Conservation (phyloP, 73 alveolate genomes). For the Tetrahymena elliotti region DNA sequence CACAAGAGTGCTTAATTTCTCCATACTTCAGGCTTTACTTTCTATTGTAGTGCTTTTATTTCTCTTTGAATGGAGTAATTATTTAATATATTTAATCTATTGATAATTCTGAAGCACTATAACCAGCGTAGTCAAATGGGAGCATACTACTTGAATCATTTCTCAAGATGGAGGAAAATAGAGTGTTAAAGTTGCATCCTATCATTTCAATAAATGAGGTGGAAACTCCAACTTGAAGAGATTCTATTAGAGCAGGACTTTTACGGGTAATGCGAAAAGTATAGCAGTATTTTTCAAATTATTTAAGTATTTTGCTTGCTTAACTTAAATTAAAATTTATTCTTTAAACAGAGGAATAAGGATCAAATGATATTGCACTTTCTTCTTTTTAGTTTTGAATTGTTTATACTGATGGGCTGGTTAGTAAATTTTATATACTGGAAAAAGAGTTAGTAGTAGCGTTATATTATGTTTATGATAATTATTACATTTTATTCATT, state of each 20-base stretch:
- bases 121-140: neutral
- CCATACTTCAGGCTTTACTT: neutral
- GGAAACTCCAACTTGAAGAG: neutral
- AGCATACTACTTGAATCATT: neutral
- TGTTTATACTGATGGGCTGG: neutral
- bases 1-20: neutral
- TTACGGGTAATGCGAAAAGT: neutral
- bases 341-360: neutral
- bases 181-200: neutral
- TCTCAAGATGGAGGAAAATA: neutral
- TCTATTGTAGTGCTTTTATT: neutral
- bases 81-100: neutral
- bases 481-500: neutral
- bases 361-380: neutral
- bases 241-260: neutral
- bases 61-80: neutral
- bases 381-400: neutral
- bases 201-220: neutral
- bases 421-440: neutral
- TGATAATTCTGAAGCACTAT: neutral
- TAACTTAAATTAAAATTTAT: neutral
- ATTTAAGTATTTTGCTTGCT: neutral
- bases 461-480: too few species aligned
- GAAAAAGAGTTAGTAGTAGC: neutral
- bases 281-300: neutral